phyloP scores from a whole-genome alignment of 2,329 filamentous ascomycete genomes.

The Trichoderma harzianum region DNA sequence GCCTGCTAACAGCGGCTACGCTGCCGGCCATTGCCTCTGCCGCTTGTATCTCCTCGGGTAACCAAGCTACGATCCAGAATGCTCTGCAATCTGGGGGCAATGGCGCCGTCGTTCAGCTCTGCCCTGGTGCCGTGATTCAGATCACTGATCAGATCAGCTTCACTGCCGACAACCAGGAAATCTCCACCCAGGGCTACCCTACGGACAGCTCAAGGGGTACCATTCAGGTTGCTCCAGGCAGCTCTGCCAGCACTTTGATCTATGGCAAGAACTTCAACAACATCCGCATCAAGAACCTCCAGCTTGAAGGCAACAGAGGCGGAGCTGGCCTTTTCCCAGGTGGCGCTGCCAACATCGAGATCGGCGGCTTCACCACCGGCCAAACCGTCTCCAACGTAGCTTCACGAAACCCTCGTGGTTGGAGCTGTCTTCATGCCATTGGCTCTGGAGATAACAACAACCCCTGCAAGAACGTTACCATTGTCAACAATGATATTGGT shows the following conservation, averaged over 20 bases:
- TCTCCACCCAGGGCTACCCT: constrained; percentile 28
- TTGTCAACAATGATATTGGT: constrained; percentile 26
- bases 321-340: constrained; percentile 24
- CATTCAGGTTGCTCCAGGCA: constrained; percentile 24
- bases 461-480: constrained; percentile 24
- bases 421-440: constrained; percentile 28
- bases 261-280: constrained; percentile 21
- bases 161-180: constrained; percentile 26
- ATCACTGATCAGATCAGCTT: constrained; percentile 22
- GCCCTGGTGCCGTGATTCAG: constrained; percentile 21
- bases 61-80: constrained; percentile 23
- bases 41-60: constrained; percentile 23
- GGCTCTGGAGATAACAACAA: constrained; percentile 23
- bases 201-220: constrained; percentile 24
- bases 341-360: constrained; percentile 29
- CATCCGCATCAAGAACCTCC: constrained; percentile 26
- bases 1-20: constrained; percentile 2
- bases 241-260: constrained; percentile 23
- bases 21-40: constrained; percentile 5
- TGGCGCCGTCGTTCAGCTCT: constrained; percentile 24
- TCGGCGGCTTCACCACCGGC: constrained; percentile 24
- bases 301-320: constrained; percentile 26
- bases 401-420: constrained; percentile 25
- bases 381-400: constrained; percentile 24
- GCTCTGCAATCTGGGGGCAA: constrained; percentile 21